These are phyloP conservation scores for Trichoderma parareesei DNA, from an alignment of 495 filamentous ascomycete genomes.

Conservation along the genomic window DNA sequence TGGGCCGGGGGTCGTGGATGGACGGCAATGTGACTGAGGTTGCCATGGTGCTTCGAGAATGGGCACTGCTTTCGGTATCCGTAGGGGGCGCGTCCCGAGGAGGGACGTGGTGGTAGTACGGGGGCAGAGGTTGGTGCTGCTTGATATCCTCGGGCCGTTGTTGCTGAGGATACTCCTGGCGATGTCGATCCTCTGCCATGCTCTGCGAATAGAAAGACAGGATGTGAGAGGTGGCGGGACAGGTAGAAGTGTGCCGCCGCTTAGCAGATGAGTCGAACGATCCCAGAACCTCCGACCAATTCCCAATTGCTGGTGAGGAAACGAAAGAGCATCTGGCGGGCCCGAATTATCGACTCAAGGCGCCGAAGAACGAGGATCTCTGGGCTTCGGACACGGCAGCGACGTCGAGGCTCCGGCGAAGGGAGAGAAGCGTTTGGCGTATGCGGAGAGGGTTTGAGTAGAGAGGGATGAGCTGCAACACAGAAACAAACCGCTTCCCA, in stretches of 20 bases:
- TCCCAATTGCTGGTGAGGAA: conserved; percentile 1
- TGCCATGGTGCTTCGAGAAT: conserved; percentile 25
- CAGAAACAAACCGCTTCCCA: neutral
- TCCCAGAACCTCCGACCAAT: conserved; percentile 3
- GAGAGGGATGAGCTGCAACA: neutral
- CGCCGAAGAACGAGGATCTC: neutral
- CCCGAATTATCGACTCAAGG: neutral
- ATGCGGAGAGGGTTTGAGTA: neutral
- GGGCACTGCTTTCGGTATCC: conserved; percentile 22
- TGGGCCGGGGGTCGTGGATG: conserved; percentile 23
- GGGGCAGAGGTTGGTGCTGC: conserved; percentile 17
- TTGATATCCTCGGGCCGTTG: conserved; percentile 8
- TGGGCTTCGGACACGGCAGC: neutral
- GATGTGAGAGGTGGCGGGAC: neutral
- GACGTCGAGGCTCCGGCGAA: neutral
- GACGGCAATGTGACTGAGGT: conserved; percentile 29
- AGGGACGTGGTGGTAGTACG: conserved; percentile 35
- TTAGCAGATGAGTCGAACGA: neutral
- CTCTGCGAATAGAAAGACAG: conserved; percentile 13
- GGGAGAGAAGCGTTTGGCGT: neutral
- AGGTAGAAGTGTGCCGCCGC: neutral
- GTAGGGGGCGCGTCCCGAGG: conserved; percentile 34
- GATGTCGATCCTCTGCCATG: conserved; percentile 34
- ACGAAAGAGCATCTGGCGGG: conserved; percentile 1
- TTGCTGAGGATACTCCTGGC: conserved; percentile 11